A percentile compares a stretch with the other conserved stretches of the same genome.
Conservation (phyloP, 257 asterid species). For the Solanum verrucosum region DNA sequence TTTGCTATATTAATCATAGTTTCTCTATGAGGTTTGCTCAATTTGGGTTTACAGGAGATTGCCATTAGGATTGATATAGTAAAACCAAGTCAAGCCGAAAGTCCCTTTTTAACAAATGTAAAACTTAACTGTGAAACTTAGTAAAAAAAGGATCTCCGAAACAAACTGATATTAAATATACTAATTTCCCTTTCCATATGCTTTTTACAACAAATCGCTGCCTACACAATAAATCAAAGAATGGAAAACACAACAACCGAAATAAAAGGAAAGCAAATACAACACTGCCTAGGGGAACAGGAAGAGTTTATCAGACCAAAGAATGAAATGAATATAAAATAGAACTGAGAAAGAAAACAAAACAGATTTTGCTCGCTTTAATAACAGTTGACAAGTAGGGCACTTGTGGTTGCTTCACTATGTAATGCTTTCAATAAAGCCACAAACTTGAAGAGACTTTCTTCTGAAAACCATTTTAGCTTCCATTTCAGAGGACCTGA, state of each 20-base stretch:
- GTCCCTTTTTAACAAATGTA: background rate
- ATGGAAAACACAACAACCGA: slow-evolving; percentile 14
- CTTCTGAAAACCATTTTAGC: slow-evolving; percentile 36
- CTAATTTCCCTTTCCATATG: background rate
- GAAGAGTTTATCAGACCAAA: slow-evolving; percentile 14
- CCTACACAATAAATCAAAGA: slow-evolving; percentile 13
- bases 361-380: background rate
- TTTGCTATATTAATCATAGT: background rate
- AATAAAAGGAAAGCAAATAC: background rate
- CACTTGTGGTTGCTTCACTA: slow-evolving; percentile 9
- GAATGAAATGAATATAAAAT: slow-evolving; percentile 24
- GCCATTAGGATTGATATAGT: background rate
- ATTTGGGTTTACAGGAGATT: background rate
- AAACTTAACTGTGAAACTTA: background rate
- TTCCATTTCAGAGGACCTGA: slow-evolving; percentile 25
- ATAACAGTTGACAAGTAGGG: slow-evolving; percentile 8
- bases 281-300: background rate
- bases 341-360: background rate
- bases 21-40: background rate
- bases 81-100: background rate
- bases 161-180: background rate
- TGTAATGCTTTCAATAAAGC: slow-evolving; percentile 29
- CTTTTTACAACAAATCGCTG: background rate
- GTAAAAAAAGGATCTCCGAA: background rate
- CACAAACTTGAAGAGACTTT: slow-evolving; percentile 22